Conservation (phyloP, 441 rosid species). For the Gossypium laxum region DNA sequence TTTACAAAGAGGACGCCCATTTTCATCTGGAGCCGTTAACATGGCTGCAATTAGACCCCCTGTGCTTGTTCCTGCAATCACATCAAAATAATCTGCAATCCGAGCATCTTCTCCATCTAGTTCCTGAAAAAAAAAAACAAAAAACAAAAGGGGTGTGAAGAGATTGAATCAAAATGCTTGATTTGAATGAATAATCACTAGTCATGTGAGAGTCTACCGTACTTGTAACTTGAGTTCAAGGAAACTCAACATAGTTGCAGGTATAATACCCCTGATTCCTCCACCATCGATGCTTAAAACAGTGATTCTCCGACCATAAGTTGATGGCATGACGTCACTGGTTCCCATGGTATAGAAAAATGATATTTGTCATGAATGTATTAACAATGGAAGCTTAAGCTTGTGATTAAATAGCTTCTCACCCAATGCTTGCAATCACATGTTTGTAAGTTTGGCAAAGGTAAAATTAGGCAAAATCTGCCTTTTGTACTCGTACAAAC, state of each 20-base stretch:
- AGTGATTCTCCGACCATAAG: slow-evolving; percentile 20
- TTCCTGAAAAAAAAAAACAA: slow-evolving; percentile 18
- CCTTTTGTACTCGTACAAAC: not conserved
- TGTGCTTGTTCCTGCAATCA: slow-evolving; percentile 54
- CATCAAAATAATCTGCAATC: slow-evolving; percentile 53
- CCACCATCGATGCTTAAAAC: slow-evolving; percentile 34
- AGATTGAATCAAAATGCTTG: not conserved
- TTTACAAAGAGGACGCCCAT: slow-evolving; percentile 30
- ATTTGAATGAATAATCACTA: not conserved
- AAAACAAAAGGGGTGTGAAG: not conserved
- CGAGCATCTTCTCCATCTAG: slow-evolving; percentile 45
- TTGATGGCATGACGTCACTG: not conserved
- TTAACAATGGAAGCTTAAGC: not conserved
- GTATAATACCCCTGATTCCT: slow-evolving; percentile 30
- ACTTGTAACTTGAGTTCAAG: slow-evolving; percentile 30
- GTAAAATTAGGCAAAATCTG: slow-evolving; percentile 3
- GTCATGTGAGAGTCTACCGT: not conserved
- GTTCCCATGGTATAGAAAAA: not conserved
- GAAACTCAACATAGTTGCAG: slow-evolving; percentile 21
- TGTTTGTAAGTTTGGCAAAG: not conserved
- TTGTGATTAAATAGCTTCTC: slow-evolving; percentile 4
- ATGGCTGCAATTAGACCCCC: slow-evolving; percentile 54
- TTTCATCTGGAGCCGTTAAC: slow-evolving; percentile 37
- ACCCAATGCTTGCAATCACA: not conserved
- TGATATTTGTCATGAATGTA: not conserved